These are phyloP conservation scores for Capronia epimyces DNA, from an alignment of 2,329 filamentous ascomycete genomes.

Conservation along the genomic window DNA sequence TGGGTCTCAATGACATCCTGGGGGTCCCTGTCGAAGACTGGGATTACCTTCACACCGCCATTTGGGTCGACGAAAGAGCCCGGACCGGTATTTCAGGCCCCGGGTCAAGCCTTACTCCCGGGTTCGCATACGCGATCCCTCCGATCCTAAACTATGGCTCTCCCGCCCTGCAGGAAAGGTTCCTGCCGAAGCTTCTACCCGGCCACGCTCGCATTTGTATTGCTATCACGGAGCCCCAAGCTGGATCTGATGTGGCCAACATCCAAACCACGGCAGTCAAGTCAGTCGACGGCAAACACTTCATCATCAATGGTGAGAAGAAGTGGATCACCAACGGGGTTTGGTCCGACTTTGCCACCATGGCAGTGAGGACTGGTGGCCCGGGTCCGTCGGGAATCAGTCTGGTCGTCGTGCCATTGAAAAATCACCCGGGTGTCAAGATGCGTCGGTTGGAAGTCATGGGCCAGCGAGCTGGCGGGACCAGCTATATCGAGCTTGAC, in stretches of 20 bases:
- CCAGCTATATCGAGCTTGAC: conserved; percentile 70
- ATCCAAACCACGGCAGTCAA: conserved; percentile 63
- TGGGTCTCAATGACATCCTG: conserved; percentile 61
- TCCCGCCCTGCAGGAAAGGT: conserved; percentile 55
- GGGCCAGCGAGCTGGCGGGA: conserved; percentile 61
- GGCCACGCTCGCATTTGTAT: conserved; percentile 65
- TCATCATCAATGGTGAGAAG: conserved; percentile 68
- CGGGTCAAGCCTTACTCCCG: conserved; percentile 52
- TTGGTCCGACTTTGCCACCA: conserved; percentile 61
- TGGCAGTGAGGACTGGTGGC: conserved; percentile 66
- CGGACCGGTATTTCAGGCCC: conserved; percentile 62
- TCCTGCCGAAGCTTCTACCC: conserved; percentile 61
- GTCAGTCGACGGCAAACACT: conserved; percentile 58
- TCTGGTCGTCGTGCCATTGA: conserved; percentile 63
- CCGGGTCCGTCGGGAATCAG: conserved; percentile 59
- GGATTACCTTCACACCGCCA: conserved; percentile 64
- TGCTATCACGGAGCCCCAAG: conserved; percentile 71
- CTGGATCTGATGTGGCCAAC: conserved; percentile 67
- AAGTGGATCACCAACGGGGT: conserved; percentile 76
- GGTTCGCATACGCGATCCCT: conserved; percentile 66
- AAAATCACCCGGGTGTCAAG: conserved; percentile 58
- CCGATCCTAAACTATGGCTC: conserved; percentile 64
- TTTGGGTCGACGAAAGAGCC: conserved; percentile 65
- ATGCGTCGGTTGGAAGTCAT: conserved; percentile 64
- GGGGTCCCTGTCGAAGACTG: conserved; percentile 66